Conservation (phyloP, 2,329 filamentous ascomycete species). For the Lachnellula suecica region DNA sequence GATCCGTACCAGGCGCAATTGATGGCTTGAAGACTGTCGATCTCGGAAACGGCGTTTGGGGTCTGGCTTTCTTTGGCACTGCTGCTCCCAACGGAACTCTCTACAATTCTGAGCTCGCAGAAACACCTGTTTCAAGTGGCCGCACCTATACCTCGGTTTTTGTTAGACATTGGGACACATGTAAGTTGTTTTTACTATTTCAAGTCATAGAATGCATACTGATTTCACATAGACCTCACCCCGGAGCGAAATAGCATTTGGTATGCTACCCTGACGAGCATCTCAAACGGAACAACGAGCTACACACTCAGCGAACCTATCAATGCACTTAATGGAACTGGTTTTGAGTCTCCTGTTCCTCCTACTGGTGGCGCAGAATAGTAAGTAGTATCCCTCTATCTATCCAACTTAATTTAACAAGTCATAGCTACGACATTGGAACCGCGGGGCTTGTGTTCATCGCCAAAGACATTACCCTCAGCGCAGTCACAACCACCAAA, state of each 20-base stretch:
- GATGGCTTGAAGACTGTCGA: constrained; percentile 23
- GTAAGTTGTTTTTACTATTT: constrained; percentile 10
- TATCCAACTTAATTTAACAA: constrained; percentile 2
- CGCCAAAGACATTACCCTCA: constrained; percentile 52
- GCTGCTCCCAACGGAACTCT: constrained; percentile 23
- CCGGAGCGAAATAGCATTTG: constrained; percentile 24
- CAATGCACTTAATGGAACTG: constrained; percentile 25
- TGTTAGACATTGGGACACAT: constrained; percentile 28
- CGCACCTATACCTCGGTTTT: constrained; percentile 23
- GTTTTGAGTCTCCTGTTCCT: constrained; percentile 24
- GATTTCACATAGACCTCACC: constrained; percentile 14
- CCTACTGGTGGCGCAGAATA: constrained; percentile 19
- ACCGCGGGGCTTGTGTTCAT: constrained; percentile 39
- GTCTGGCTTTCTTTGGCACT: constrained; percentile 18
- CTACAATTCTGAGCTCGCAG: constrained; percentile 21
- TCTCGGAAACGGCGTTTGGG: constrained; percentile 16
- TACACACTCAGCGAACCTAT: constrained; percentile 25
- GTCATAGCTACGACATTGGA: constrained; percentile 20
- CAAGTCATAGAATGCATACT: not conserved
- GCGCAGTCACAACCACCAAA: constrained; percentile 23
- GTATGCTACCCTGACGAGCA: constrained; percentile 21
- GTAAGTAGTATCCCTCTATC: constrained; percentile 5
- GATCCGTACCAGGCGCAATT: constrained; percentile 22
- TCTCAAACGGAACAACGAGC: constrained; percentile 8
- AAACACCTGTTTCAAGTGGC: constrained; percentile 15